Percentiles rank a stretch among this genome's conserved stretches.
phyloP scores from a whole-genome alignment of 2,329 filamentous ascomycete species.

The Lasiodiplodia sp. region DNA sequence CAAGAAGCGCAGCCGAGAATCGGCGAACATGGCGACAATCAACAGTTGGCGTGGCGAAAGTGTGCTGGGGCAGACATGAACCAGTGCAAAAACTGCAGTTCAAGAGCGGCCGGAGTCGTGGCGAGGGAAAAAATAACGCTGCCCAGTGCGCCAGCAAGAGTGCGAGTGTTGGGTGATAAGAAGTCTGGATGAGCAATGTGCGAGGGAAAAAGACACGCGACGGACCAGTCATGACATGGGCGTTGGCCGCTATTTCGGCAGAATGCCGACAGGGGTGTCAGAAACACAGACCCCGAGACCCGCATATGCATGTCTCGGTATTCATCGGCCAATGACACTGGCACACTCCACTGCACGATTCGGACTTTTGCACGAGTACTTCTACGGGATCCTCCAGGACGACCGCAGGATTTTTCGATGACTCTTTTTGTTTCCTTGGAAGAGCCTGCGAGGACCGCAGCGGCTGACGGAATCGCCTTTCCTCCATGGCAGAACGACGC shows the following conservation, averaged over 20 bases:
- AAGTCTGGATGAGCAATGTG: no score
- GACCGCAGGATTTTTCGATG: background rate
- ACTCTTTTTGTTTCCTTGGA: background rate
- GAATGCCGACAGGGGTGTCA: background rate
- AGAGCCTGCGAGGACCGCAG: background rate
- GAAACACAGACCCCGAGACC: background rate
- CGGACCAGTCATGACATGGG: background rate
- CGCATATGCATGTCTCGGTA: background rate
- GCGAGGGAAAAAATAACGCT: background rate
- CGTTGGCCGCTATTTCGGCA: conserved; percentile 7
- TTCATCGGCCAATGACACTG: background rate
- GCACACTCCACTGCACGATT: background rate
- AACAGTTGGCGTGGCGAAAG: background rate
- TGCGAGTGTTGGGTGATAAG: background rate
- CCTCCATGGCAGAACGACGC: background rate
- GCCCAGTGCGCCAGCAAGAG: background rate
- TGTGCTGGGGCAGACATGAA: background rate
- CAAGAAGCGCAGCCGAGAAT: background rate
- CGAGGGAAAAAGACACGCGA: background rate
- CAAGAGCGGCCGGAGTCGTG: background rate
- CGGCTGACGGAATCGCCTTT: background rate
- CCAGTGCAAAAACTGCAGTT: background rate
- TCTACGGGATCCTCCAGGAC: background rate
- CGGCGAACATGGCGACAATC: background rate
- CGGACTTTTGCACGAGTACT: background rate